Base-by-base conservation (phyloP, 106 monocot genomes). In the Dioscorea zingiberensis region DNA sequence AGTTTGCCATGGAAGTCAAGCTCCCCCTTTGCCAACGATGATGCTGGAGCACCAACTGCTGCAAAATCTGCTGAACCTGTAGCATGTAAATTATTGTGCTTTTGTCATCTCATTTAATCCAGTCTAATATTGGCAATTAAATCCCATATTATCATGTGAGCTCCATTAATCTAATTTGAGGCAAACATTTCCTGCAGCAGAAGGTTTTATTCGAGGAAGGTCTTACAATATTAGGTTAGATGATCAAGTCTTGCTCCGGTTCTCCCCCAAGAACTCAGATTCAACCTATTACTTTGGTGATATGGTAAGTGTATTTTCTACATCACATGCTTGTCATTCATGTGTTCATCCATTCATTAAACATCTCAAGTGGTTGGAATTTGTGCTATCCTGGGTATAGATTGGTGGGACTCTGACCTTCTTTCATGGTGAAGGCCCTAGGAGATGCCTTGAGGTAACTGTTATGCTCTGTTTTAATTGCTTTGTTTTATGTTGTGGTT, bases 161-260 rank as follows among this genome's bases (percentile, higher is more conserved):
- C 6, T 38, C 38, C 17, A 44, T 17, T 69, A 63, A 66, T 16
- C 64, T 86, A 84, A 88, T 74, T 63, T 69, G 25, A 29, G 72
- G 47, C 49, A 78, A 78, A 71, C 22, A 74, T 84, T 78, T 68
- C 73, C 74, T 89, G 84, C 98, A 99, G 98, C 93, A 84, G 98
- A 99, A 84, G 89, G 93, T 71, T 84, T 89, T 57, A 71, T 91
- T 75, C 81, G 86, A 67, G 98, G 98, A 82, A 89, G 93, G 27
- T 99, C 93, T 27, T 99, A 99, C 65, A 99, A 99, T 63, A 93
- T 99, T 45, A 86, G 84, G 76, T 84, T 99, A 71, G 98, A 93
- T 82, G 86, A 93, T 30, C 88, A 99, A 73, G 72, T 93, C 48
- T 72, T 99, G 67, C 89, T 99, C 38, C 81, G 89, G 1, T 99